phyloP scores from a whole-genome alignment of 108 stramenopile genomes.

The Cyclotella distinguenda region DNA sequence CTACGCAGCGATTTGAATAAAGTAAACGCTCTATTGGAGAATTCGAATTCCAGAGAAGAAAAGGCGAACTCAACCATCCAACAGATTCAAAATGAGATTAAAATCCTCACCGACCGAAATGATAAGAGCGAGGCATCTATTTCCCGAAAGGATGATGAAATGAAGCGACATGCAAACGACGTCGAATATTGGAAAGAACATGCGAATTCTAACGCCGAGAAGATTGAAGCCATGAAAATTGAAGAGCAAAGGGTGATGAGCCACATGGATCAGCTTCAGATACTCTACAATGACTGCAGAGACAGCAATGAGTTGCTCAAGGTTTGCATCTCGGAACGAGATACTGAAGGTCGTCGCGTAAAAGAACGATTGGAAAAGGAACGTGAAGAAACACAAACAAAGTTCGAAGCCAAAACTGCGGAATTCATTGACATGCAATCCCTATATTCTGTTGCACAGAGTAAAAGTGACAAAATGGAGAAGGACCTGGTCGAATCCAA shows the following conservation, averaged over 20 bases:
- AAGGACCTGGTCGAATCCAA: slow-evolving; percentile 31
- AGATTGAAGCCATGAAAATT: slow-evolving; percentile 15
- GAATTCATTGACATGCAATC: slow-evolving; percentile 30
- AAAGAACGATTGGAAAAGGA: slow-evolving; percentile 25
- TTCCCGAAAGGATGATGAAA: slow-evolving; percentile 21
- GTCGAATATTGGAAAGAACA: slow-evolving; percentile 32
- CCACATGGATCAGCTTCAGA: slow-evolving; percentile 29
- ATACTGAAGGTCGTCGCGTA: slow-evolving; percentile 14
- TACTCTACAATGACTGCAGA: slow-evolving; percentile 11
- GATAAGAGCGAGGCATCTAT: slow-evolving; percentile 21
- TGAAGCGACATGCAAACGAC: slow-evolving; percentile 17
- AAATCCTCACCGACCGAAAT: slow-evolving; percentile 16
- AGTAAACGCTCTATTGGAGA: slow-evolving; percentile 16
- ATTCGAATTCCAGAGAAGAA: slow-evolving; percentile 18
- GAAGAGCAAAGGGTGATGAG: slow-evolving; percentile 15
- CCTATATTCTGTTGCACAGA: slow-evolving; percentile 12
- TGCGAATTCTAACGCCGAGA: slow-evolving; percentile 10
- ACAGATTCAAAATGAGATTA: slow-evolving; percentile 25
- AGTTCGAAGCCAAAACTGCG: slow-evolving; percentile 29
- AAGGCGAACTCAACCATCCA: slow-evolving; percentile 7
- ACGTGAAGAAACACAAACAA: slow-evolving; percentile 22
- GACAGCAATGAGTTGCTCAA: slow-evolving; percentile 20
- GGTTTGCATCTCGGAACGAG: slow-evolving; percentile 19
- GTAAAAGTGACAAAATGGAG: slow-evolving; percentile 25
- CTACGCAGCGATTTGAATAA: slow-evolving; percentile 16